These are phyloP conservation scores for Oryza punctata DNA, from an alignment of 176 grass and related monocot genomes.

Conservation along the genomic window DNA sequence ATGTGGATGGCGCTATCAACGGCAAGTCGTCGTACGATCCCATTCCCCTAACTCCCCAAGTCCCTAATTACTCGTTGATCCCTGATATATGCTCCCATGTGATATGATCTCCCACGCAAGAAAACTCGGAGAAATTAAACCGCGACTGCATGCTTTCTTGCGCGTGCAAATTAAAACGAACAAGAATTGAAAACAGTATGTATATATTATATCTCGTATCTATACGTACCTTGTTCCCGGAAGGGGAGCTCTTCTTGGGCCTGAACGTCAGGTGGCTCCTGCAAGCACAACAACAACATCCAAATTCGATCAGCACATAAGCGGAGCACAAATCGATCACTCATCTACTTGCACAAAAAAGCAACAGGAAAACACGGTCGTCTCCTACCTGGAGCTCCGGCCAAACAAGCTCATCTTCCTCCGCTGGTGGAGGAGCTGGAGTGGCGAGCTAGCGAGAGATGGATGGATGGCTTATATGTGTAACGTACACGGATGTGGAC, in stretches of 20 bases:
- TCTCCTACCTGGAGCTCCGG: conserved; percentile 61
- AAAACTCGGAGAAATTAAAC: not conserved
- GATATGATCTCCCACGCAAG: too few species aligned
- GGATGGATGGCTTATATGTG: not conserved
- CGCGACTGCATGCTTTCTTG: too few species aligned
- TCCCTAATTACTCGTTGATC: not conserved
- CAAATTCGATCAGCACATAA: too few species aligned
- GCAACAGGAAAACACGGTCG: too few species aligned
- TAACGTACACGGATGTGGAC: not conserved
- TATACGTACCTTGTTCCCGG: conserved; percentile 64
- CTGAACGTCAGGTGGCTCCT: conserved; percentile 95
- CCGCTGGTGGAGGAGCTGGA: not conserved
- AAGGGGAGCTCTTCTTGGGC: conserved; percentile 76
- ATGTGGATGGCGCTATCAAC: not conserved
- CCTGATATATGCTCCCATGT: not conserved
- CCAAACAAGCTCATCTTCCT: conserved; percentile 70
- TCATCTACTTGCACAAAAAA: too few species aligned
- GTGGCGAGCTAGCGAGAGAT: too few species aligned
- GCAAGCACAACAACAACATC: not conserved
- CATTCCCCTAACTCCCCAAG: too few species aligned
- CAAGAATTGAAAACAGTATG: not conserved
- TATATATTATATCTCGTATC: too few species aligned
- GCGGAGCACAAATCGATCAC: not conserved
- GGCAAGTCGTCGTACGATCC: not conserved
- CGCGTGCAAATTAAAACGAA: not conserved